Evolutionary conservation across 768 basidiomycete genomes (phyloP), one percentile per base, ranked within the genome.

Genomic region (Tricholoma matsutake): DNA sequence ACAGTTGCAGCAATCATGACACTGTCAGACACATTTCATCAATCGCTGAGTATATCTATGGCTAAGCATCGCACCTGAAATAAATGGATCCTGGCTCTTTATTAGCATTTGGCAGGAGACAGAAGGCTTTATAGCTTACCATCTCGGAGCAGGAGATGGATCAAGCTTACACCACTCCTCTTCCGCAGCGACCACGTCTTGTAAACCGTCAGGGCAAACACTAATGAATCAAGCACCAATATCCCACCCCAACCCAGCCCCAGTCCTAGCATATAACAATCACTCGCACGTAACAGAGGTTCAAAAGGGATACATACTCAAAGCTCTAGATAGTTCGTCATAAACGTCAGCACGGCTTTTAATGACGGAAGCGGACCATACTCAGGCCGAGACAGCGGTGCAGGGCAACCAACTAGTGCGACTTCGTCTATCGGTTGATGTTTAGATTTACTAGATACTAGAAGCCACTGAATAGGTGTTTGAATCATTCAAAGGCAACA

Each of bases 131-230:
- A 22, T 25, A 3, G 52, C 57, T 16, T 51, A 78, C 79, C 80
- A 68, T 80, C 79, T 43, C 79, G 73, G 18, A 79, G 55, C 18
- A 81, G 62, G 25, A 78, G 60, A 28, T 60, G 60, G 18, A 79
- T n/a, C 59, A 81, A 58, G 9, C 60, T 68, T 18, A 68, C 58
- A 11, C 65, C 69, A 28, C 63, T 60, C 13, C 58, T 59, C 11
- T 68, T 64, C 1, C 69, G 68, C 2, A 75, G 51, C 8, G 61
- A 63, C 16, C 79, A 63, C 3, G 79, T 70, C 56, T 79, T 79
- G 63, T 72, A 75, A 18, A 80, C 60, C 6, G 79, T 81, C 70
- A 80, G 71, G 18, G 57, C 64, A 54, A 81, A 78, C 3, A 81
- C 72, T 10, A 76, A 54, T 1, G 70, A 54, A 62, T 81, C 80